phyloP scores from a whole-genome alignment of 2,329 filamentous ascomycete species.

The Talaromyces sp. region DNA sequence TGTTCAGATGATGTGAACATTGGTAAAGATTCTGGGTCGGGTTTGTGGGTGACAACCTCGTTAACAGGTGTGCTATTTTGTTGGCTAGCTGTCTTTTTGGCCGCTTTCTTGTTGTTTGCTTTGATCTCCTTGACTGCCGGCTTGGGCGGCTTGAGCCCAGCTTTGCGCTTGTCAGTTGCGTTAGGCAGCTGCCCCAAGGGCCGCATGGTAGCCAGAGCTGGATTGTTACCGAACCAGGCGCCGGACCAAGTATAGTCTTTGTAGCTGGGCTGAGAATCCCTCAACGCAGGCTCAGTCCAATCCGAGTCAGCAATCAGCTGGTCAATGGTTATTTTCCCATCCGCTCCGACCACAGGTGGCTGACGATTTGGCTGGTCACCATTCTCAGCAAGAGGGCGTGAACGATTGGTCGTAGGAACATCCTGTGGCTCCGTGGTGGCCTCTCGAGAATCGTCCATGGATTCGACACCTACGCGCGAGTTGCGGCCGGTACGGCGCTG shows the following conservation, averaged over 20 bases:
- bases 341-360: not conserved
- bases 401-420: not conserved
- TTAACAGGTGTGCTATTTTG: conserved; percentile 12
- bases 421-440: conserved; percentile 11
- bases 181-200: conserved; percentile 69
- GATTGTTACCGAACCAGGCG: conserved; percentile 57
- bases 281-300: conserved; percentile 56
- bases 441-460: conserved; percentile 15
- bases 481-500: conserved; percentile 28
- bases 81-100: conserved; percentile 17
- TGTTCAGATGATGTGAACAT: conserved; percentile 22
- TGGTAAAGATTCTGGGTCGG: conserved; percentile 19
- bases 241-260: conserved; percentile 62
- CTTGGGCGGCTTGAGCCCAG: conserved; percentile 39
- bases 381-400: conserved; percentile 1
- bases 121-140: conserved; percentile 34
- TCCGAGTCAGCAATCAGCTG: conserved; percentile 15
- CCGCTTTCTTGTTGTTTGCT: conserved; percentile 16
- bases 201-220: conserved; percentile 78
- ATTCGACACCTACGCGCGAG: conserved; percentile 24
- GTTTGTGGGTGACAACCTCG: conserved; percentile 14
- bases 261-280: conserved; percentile 60
- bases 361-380: not conserved
- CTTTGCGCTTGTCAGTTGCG: conserved; percentile 53
- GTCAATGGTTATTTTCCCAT: conserved; percentile 13